A percentile compares a stretch with the other conserved stretches of the same genome.
Conservation (phyloP, 1,284 basidiomycete species). For the Ceratobasidium sp. region DNA sequence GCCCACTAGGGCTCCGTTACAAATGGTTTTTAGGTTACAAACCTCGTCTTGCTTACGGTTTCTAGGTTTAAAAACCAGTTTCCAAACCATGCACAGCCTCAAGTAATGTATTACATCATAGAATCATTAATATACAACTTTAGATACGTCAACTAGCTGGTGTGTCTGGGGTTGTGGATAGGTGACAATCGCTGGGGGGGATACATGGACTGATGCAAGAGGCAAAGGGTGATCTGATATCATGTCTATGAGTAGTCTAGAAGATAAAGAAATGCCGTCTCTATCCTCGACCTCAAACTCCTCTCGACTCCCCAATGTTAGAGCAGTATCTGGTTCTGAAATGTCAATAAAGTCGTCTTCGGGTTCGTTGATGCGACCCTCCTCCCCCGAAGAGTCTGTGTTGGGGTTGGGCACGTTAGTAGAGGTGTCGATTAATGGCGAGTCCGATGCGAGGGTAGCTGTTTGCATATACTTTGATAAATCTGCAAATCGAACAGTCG, state of each 20-base stretch:
- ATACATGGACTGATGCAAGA: neutral
- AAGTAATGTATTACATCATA: neutral
- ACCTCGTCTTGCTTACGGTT: slow-evolving; percentile 24
- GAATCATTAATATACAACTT: slow-evolving; percentile 1
- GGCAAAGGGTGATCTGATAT: neutral
- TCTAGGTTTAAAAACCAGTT: slow-evolving; percentile 23
- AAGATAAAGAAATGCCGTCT: neutral
- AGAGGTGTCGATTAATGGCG: slow-evolving; percentile 8
- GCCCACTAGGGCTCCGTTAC: slow-evolving; percentile 25
- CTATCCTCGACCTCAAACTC: slow-evolving; percentile 13
- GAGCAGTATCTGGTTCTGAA: neutral
- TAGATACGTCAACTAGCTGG: neutral
- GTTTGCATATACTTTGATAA: too few species aligned
- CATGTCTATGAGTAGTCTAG: neutral
- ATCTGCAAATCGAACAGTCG: slow-evolving; percentile 19
- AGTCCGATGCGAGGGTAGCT: too few species aligned
- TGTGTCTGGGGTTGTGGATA: neutral
- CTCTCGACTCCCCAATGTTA: neutral
- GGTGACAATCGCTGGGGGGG: neutral
- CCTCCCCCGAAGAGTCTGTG: neutral
- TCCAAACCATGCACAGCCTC: slow-evolving; percentile 11
- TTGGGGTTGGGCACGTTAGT: neutral
- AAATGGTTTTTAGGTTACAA: slow-evolving; percentile 29
- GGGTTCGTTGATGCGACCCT: slow-evolving; percentile 4
- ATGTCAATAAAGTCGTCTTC: neutral